Percentiles rank a stretch among this genome's conserved stretches.
Evolutionary conservation across 176 grass and related monocot species (phyloP).

Genomic region (Oryza glumipatula): DNA sequence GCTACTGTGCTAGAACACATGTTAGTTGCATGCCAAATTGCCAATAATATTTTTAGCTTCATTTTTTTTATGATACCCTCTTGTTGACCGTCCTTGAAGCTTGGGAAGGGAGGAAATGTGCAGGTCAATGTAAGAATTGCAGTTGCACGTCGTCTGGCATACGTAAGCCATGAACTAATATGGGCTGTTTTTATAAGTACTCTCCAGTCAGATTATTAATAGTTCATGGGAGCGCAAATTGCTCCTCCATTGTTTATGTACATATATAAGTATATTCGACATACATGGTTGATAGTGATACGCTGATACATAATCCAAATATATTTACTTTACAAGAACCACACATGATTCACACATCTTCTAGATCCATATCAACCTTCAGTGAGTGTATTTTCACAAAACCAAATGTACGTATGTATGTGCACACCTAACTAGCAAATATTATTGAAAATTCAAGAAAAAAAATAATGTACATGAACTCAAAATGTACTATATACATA

Average conservation of each 20-base stretch:
- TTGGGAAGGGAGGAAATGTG: neutral
- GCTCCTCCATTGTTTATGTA: neutral
- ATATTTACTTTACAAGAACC: too few species aligned
- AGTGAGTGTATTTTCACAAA: neutral
- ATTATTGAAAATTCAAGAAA: too few species aligned
- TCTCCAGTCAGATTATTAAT: neutral
- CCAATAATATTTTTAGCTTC: neutral
- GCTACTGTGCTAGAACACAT: neutral
- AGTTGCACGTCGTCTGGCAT: neutral
- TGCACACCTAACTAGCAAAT: too few species aligned
- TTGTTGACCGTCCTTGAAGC: conserved; percentile 14
- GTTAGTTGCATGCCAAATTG: neutral
- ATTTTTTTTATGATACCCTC: neutral
- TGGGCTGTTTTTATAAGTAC: neutral
- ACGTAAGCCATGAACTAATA: neutral
- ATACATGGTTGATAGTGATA: neutral
- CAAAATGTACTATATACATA: too few species aligned
- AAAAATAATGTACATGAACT: too few species aligned
- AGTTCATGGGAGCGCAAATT: neutral
- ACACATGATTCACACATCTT: neutral
- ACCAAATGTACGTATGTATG: neutral
- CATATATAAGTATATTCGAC: neutral
- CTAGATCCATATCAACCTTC: neutral
- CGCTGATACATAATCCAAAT: neutral
- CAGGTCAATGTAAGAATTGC: neutral